Base-by-base conservation (phyloP, 2,329 filamentous ascomycete species). In the Ustulina deusta region DNA sequence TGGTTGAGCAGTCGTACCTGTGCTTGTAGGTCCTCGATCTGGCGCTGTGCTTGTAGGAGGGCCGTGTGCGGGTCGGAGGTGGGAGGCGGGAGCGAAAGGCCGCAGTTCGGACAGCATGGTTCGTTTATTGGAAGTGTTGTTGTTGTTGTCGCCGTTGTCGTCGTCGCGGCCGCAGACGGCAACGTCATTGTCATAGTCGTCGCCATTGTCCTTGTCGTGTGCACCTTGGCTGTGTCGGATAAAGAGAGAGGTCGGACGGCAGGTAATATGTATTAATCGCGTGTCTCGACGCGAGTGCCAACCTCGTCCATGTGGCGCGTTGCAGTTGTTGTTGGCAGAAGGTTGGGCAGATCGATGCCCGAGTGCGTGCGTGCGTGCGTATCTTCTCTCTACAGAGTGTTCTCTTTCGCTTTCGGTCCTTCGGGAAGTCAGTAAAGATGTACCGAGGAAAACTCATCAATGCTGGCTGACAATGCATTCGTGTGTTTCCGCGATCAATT, bases 1-100 rank as follows among this genome's bases (percentile, higher is more conserved):
- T 91, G 84, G 78, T 89, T 93, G 66, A 94, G 85, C 61, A 89
- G 80, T 63, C 86, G 85, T 61, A 94, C 88, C 75, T 94, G 91
- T 40, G 86, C 84, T 79, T 94, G 88, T 51, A 95, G 84, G 74
- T 93, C 90, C 70, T 85, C 81, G 74, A 93, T 90, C 75, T 88
- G 85, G 68, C 84, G 81, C 76, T 89, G 87, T 63, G 89, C 85
- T 62, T 82, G 81, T 32, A 83, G 80, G 36, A 90, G 84, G 52
- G 83, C 81, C 34, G 75, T 68, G 49, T 81, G 79, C 6, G 81
- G 74, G 36, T 82, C 76, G 71, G 78, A 65, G 46, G 77, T 71
- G 62, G 74, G 38, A 54, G 77, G 71, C 64, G 74, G 52, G 57
- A 84, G 75, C 57, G 78, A 75, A 72, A 78, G 80, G 71, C 85